These are phyloP conservation scores for Sporothrix dimorphospora DNA, from an alignment of 2,329 filamentous ascomycete genomes.

Conservation along the genomic window DNA sequence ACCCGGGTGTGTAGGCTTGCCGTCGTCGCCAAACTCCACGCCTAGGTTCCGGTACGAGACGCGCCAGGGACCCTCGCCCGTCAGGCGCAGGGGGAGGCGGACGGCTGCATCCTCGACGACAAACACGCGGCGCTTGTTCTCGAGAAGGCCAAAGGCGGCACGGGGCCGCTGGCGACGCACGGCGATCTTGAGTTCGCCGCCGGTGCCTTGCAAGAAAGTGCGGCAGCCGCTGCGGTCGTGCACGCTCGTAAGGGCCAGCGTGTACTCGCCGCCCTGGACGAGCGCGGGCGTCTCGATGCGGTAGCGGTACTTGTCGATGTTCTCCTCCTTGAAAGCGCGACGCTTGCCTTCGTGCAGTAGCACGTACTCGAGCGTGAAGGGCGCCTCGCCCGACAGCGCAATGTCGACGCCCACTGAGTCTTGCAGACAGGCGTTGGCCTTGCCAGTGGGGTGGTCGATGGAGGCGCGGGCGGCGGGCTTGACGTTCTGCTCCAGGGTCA, in stretches of 20 bases:
- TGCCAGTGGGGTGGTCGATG: conserved; percentile 58
- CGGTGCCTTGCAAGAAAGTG: conserved; percentile 67
- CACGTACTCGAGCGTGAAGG: conserved; percentile 91
- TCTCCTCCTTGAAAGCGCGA: conserved; percentile 65
- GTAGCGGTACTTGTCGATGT: conserved; percentile 65
- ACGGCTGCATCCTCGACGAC: conserved; percentile 77
- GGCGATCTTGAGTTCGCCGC: conserved; percentile 77
- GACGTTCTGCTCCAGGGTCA: conserved; percentile 81
- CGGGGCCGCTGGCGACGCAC: conserved; percentile 88
- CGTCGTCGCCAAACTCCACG: conserved; percentile 28
- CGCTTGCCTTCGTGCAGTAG: conserved; percentile 87
- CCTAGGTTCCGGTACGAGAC: conserved; percentile 71
- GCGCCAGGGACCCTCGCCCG: conserved; percentile 83
- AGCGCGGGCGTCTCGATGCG: conserved; percentile 77
- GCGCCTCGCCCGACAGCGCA: conserved; percentile 76
- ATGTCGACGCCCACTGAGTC: conserved; percentile 77
- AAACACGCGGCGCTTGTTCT: conserved; percentile 74
- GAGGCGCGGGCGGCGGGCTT: conserved; percentile 88
- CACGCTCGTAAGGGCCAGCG: conserved; percentile 80
- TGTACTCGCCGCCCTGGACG: conserved; percentile 84
- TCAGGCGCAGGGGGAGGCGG: conserved; percentile 78
- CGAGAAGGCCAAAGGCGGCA: conserved; percentile 81
- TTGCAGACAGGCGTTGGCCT: conserved; percentile 77
- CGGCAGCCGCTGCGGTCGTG: conserved; percentile 87
- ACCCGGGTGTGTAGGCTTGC: conserved; percentile 42